phyloP scores from a whole-genome alignment of 2,329 filamentous ascomycete genomes.

The Trichoderma sp. region DNA sequence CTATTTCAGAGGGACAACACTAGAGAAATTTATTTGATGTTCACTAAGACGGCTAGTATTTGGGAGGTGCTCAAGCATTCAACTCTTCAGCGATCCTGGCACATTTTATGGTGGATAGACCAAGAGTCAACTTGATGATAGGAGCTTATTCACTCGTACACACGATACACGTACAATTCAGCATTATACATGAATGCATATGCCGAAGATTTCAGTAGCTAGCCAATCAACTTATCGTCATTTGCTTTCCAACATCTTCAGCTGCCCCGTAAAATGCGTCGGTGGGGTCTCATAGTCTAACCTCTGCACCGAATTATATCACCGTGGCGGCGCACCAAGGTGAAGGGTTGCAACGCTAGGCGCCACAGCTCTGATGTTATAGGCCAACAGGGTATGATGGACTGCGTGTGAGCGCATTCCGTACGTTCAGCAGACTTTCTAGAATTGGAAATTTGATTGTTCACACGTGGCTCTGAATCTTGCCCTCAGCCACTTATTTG shows the following conservation, averaged over 20 bases:
- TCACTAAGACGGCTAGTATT: not conserved
- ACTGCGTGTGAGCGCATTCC: not conserved
- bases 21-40: not conserved
- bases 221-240: not conserved
- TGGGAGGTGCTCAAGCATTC: not conserved
- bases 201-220: not conserved
- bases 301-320: not conserved
- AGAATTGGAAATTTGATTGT: not conserved
- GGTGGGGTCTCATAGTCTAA: conserved; percentile 4
- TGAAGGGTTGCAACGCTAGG: not conserved
- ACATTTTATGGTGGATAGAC: not conserved
- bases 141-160: not conserved
- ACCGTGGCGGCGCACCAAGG: not conserved
- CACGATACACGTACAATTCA: not conserved
- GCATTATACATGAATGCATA: not conserved
- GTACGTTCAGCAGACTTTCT: conserved; percentile 1
- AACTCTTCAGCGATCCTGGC: not conserved
- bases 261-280: not conserved
- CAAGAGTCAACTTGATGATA: not conserved
- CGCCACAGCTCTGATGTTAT: not conserved
- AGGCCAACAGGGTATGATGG: not conserved
- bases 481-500: no score
- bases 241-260: not conserved
- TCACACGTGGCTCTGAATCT: conserved; percentile 8
- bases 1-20: no score